Evolutionary conservation across 2,329 filamentous ascomycete species (phyloP).

Genomic region (Hypoxylon sp.): DNA sequence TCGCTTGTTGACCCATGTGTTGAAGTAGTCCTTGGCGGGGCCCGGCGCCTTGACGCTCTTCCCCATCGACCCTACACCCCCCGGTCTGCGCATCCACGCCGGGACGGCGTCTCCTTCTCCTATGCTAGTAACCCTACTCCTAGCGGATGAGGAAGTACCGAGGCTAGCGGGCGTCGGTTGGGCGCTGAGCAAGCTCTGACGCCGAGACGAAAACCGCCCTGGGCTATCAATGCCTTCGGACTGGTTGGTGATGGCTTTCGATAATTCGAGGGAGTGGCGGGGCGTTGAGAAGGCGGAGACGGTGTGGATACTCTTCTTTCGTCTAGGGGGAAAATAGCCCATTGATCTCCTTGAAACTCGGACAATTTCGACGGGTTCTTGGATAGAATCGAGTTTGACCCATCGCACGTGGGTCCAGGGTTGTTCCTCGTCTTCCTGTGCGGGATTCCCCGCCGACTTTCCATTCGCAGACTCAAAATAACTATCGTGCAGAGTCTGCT

Average conservation of each 20-base stretch:
- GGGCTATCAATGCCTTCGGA: slow-evolving; percentile 53
- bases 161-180: slow-evolving; percentile 49
- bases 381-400: slow-evolving; percentile 81
- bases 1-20: slow-evolving; percentile 86
- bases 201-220: slow-evolving; percentile 50
- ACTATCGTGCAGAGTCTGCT: slow-evolving; percentile 57
- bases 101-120: slow-evolving; percentile 56
- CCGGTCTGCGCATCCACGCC: slow-evolving; percentile 83
- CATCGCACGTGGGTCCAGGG: slow-evolving; percentile 91
- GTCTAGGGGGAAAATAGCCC: slow-evolving; percentile 91
- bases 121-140: slow-evolving; percentile 53
- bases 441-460: slow-evolving; percentile 49
- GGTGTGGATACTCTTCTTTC: slow-evolving; percentile 84
- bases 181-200: slow-evolving; percentile 52
- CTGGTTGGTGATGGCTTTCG: slow-evolving; percentile 58
- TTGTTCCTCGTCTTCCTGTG: slow-evolving; percentile 69
- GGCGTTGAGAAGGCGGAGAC: slow-evolving; percentile 78
- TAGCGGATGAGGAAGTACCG: slow-evolving; percentile 49
- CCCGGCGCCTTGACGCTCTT: slow-evolving; percentile 81
- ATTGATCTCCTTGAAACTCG: slow-evolving; percentile 84
- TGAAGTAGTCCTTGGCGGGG: slow-evolving; percentile 86
- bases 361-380: slow-evolving; percentile 84
- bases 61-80: slow-evolving; percentile 87
- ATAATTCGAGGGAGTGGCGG: slow-evolving; percentile 74
- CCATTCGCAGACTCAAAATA: slow-evolving; percentile 61